A percentile compares a stretch with the other conserved stretches of the same genome.
Evolutionary conservation across 2,329 filamentous ascomycete species (phyloP).

Genomic region (Botrytis cinerea): DNA sequence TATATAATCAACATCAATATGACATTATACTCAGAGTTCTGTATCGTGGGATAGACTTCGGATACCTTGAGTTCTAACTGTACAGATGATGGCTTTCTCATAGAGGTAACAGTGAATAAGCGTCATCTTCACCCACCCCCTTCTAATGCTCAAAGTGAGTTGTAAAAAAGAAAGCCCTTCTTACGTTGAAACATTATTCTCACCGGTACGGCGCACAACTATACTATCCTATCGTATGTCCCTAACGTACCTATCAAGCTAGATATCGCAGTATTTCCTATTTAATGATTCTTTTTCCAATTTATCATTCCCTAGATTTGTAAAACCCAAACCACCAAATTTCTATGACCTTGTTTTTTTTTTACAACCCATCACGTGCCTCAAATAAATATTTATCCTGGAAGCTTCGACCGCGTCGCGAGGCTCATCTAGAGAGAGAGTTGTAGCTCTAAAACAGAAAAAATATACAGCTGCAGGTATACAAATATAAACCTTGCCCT

Average conservation of each 20-base stretch:
- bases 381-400: slow-evolving; percentile 20
- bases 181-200: not conserved
- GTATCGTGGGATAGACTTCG: no score
- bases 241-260: not conserved
- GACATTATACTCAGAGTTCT: not conserved
- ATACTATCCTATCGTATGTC: not conserved
- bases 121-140: no score
- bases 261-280: not conserved
- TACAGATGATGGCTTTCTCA: no score
- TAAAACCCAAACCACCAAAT: not conserved
- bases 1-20: not conserved
- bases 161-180: not conserved
- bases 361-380: slow-evolving; percentile 22
- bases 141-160: not conserved
- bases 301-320: not conserved
- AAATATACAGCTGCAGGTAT: slow-evolving; percentile 20
- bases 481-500: slow-evolving; percentile 10
- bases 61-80: not conserved
- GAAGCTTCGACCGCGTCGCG: slow-evolving; percentile 28
- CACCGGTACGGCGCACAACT: not conserved
- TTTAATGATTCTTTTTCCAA: not conserved
- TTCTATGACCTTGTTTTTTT: not conserved
- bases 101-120: no score
- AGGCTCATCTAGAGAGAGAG: slow-evolving; percentile 25
- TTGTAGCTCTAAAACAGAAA: slow-evolving; percentile 20